Conservation (phyloP, 345 rosid genomes). For the Citrus cavaleriei region DNA sequence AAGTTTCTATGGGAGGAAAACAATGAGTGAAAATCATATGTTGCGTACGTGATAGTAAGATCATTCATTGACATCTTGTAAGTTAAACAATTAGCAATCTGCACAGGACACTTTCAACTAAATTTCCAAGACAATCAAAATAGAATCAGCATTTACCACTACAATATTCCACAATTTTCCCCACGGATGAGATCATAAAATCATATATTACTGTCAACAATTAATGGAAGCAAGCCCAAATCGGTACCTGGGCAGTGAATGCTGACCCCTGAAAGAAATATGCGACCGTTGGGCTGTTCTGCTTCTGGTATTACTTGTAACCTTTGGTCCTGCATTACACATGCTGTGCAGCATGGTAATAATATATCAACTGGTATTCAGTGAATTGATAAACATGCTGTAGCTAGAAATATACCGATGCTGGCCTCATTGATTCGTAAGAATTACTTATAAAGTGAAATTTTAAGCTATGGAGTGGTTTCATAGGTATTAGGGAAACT, state of each 20-base stretch:
- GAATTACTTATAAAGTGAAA: neutral
- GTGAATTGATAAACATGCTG: neutral
- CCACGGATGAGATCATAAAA: neutral
- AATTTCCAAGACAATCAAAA: neutral
- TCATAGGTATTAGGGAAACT: neutral
- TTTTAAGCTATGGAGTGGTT: neutral
- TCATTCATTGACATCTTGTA: neutral
- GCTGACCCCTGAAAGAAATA: neutral
- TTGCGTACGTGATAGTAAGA: neutral
- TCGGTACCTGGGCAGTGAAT: neutral
- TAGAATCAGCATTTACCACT: neutral
- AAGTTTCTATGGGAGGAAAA: neutral
- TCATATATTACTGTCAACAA: neutral
- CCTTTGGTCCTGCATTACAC: neutral
- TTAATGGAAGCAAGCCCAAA: neutral
- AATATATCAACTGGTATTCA: neutral
- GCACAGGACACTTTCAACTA: neutral
- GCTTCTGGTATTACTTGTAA: neutral
- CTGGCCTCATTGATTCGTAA: neutral
- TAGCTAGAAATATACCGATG: neutral
- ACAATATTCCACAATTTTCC: neutral
- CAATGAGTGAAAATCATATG: neutral
- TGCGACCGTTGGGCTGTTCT: neutral
- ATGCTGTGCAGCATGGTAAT: neutral
- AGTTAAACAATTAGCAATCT: neutral